A percentile compares a stretch with the other conserved stretches of the same genome.
These are phyloP conservation scores for Eucalyptus pumila DNA, from an alignment of 345 rosid species.

Conservation along the genomic window DNA sequence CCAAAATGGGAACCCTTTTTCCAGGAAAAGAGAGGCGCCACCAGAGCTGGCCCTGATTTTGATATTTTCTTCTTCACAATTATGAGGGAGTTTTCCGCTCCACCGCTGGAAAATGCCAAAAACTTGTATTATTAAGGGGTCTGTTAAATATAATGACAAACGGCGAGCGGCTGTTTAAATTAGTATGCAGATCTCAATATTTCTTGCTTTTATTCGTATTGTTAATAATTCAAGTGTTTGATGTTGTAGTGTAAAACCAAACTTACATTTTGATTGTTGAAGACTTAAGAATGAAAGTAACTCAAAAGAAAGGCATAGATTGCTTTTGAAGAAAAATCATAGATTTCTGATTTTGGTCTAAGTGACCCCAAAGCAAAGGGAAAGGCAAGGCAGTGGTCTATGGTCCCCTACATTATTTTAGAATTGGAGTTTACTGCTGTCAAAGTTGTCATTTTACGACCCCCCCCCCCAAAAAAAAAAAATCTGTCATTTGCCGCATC, in stretches of 20 bases:
- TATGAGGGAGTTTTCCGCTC: neutral
- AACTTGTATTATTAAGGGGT: neutral
- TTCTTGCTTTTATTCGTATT: neutral
- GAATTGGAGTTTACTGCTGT: neutral
- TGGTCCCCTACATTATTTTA: neutral
- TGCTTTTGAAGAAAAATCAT: neutral
- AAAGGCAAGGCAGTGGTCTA: neutral
- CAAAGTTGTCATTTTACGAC: too few relatives aligned
- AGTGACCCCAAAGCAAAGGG: neutral
- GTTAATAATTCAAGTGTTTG: neutral
- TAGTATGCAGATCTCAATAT: neutral
- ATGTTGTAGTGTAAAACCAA: accelerated
- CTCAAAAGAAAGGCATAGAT: neutral
- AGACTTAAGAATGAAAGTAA: neutral
- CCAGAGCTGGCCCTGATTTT: neutral
- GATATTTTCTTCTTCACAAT: neutral
- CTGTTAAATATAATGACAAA: neutral
- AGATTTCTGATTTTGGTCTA: neutral
- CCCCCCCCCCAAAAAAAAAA: too few relatives aligned
- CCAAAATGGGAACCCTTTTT: neutral
- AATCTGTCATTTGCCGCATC: neutral
- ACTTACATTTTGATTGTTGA: neutral
- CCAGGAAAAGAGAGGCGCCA: neutral
- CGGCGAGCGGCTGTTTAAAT: neutral
- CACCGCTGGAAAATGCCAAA: neutral